A percentile compares a stretch with the other conserved stretches of the same genome.
These are phyloP conservation scores for Lactarius indigo DNA, from an alignment of 768 basidiomycete genomes.

Conservation along the genomic window DNA sequence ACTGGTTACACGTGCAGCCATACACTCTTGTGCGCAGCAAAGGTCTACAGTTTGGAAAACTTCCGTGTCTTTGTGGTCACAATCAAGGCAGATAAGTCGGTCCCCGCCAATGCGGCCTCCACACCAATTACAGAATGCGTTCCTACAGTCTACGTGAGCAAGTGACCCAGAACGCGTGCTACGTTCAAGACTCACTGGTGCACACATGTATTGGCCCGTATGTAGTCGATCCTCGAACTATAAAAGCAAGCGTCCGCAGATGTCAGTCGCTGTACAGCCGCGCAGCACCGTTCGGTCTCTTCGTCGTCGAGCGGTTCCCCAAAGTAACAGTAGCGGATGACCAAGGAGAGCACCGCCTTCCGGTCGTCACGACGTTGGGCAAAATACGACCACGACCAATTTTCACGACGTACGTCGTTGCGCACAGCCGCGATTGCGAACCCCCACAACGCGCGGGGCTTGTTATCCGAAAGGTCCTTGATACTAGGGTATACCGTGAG, in stretches of 20 bases:
- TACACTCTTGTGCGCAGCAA: slow-evolving; percentile 30
- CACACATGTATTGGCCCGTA: slow-evolving; percentile 23
- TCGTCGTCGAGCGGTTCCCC: slow-evolving; percentile 24
- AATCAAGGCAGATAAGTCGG: slow-evolving; percentile 34
- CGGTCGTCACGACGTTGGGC: slow-evolving; percentile 31
- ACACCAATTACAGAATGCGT: slow-evolving; percentile 31
- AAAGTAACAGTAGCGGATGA: slow-evolving; percentile 20
- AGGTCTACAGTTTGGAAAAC: slow-evolving; percentile 30
- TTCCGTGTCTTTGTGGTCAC: slow-evolving; percentile 21
- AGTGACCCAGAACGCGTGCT: neutral
- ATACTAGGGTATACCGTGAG: slow-evolving; percentile 30
- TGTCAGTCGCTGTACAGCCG: slow-evolving; percentile 24
- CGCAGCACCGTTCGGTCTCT: slow-evolving; percentile 25
- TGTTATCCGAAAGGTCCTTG: slow-evolving; percentile 26
- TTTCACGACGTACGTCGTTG: slow-evolving; percentile 26
- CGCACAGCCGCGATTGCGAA: slow-evolving; percentile 31
- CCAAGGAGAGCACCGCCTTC: slow-evolving; percentile 29
- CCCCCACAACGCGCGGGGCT: slow-evolving; percentile 31
- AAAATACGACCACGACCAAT: slow-evolving; percentile 35
- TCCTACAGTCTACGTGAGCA: slow-evolving; percentile 10
- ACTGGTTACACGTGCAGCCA: slow-evolving; percentile 18
- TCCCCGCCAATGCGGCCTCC: slow-evolving; percentile 29
- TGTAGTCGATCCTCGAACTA: slow-evolving; percentile 22
- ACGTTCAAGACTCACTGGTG: slow-evolving; percentile 24
- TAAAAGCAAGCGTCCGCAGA: slow-evolving; percentile 31